Base-by-base conservation (phyloP, 306 rosid genomes). In the Casuarina cunninghamiana region DNA sequence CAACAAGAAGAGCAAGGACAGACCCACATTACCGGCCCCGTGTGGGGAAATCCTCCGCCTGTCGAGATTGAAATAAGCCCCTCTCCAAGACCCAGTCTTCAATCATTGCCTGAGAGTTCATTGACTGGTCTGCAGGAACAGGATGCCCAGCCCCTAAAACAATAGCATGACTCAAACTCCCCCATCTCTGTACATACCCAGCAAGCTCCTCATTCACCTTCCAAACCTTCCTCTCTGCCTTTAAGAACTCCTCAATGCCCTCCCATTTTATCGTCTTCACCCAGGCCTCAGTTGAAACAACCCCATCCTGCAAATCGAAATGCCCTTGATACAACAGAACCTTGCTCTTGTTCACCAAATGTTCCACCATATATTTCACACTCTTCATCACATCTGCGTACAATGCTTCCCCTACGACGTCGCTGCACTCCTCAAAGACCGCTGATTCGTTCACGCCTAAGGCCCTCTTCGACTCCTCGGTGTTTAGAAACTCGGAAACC, bases 111-210 rank as follows among this genome's bases (percentile, higher is more conserved):
- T 91, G 97, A 43, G 98, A 84, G 48, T 79, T 83, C 84, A 88
- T 17, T 38, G 93, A 16, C 74, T 88, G 80, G 9, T 93, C 96
- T 3, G 85, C 3, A 11, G 98, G 93, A 61, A 91, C 74, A 79
- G 91, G 88, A 91, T 93, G 96, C 0, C 97, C 96, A 45, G 84
- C 97, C 0, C 97, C 91, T 16, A 87, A 86, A 80, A 93, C 96
- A 43, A 88, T 84, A 81, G 75, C 96, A 50, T 91, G 83, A 39
- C 87, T 91, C 10, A 93, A 86, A 35, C 79, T 87, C 81, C 80
- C 82, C 98, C 92, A 91, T 6, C 75, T 85, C 69, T 91, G 93
- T 6, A 93, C 98, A 89, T 91, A 91, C 42, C 98, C 98, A 42
- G 91, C 93, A 49, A 90, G 43, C 53, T 81, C 87, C 5, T 87